Conservation (phyloP, 345 rosid species). For the Anacardium occidentale region DNA sequence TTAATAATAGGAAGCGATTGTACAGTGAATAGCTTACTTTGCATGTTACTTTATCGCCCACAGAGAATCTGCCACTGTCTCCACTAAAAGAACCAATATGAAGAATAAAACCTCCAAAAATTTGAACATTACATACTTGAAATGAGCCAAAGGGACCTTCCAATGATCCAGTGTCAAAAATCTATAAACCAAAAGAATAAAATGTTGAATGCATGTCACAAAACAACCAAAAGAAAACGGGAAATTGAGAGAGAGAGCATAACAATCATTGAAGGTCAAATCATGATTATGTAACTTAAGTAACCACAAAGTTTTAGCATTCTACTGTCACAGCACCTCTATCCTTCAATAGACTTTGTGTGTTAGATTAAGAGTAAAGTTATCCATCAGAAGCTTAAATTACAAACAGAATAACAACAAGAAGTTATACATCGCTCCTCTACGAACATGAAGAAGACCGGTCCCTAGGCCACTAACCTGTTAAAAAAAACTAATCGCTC, state of each 20-base stretch:
- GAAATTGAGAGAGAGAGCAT: neutral
- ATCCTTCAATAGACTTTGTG: neutral
- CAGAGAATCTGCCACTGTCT: conserved; percentile 42
- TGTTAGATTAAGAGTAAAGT: neutral
- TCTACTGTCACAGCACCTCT: neutral
- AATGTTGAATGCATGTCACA: conserved; percentile 6
- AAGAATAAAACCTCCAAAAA: conserved; percentile 86
- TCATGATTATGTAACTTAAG: conserved; percentile 9
- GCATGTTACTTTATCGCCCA: conserved; percentile 73
- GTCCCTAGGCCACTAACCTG: too few relatives aligned
- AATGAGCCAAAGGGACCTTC: conserved; percentile 78
- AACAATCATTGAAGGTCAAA: neutral
- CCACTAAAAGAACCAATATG: conserved; percentile 71
- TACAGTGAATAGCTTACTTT: conserved; percentile 50
- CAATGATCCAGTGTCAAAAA: conserved; percentile 73
- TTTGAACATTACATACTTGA: conserved; percentile 79
- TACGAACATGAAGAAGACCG: too few relatives aligned
- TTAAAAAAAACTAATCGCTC: too few relatives aligned
- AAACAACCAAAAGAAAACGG: neutral
- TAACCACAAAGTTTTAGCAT: neutral
- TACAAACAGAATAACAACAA: too few relatives aligned
- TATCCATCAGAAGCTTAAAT: too few relatives aligned
- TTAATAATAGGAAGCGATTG: neutral
- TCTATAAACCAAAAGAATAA: conserved; percentile 46
- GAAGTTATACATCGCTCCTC: too few relatives aligned